Evolutionary conservation across 2,329 filamentous ascomycete genomes (phyloP), one percentile per base, ranked within the genome.

Genomic region (Hypoxylon sp.): DNA sequence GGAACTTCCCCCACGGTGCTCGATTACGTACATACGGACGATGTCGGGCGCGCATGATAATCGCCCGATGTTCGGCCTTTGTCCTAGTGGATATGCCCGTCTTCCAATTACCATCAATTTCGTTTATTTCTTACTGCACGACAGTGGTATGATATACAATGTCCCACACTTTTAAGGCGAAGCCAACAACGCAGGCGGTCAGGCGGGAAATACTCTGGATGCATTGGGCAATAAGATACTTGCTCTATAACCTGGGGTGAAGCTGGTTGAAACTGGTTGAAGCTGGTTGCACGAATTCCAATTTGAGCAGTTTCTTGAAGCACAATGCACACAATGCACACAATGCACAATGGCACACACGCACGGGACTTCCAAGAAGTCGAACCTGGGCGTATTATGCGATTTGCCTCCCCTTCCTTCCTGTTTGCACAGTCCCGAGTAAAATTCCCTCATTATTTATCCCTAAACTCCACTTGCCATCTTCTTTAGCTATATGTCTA

Each of bases 161-260:
- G 65, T 65, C 52, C 65, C 65, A 65, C 65, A 64, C 64, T 67
- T 67, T 63, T 63, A 63, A 63, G 64, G 64, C 59, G 50, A 63
- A 63, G 38, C 60, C 48, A 59, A 49, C 23, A 7, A 38, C 48
- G 45, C 23, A 57, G 25, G 19, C 34, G 45, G 46, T 60, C 55
- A 57, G 55, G 64, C 48, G 55, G 53, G 57, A 58, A 52, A 53
- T 25, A n/a, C 38, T 57, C 36, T 49, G 30, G 34, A 43, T 50
- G 14, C 30, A 19, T 48, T 60, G 30, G 41, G 34, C 56, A 23
- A 23, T 43, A 23, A 23, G 46, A 48, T 19, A 46, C 23, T 58
- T 58, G 48, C 34, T 52, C 55, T 30, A 59, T 57, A 21, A n/a
- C 32, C 41, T 55, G 38, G 49, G 28, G 25, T 25, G 25, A 25